Base-by-base conservation (phyloP, 768 basidiomycete genomes). In the Sistotremastrum niveocremeum region DNA sequence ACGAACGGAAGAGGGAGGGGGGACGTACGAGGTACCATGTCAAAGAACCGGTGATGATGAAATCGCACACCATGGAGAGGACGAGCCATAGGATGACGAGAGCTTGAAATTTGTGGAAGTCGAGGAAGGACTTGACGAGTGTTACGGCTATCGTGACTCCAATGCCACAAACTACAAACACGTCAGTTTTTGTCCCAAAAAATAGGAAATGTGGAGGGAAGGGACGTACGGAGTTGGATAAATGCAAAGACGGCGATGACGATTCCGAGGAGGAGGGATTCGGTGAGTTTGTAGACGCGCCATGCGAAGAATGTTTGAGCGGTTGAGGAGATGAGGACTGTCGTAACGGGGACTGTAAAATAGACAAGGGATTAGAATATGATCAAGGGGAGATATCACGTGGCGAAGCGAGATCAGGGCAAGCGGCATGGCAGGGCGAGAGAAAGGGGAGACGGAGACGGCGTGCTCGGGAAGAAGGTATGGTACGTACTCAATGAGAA, bases 291-390 rank as follows among this genome's bases (percentile, higher is more conserved):
- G 29, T 59, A 63, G 12, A 69, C 63, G 28, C 67, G 58, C 65
- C 65, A 68, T 4, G 69, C 68, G 40, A 71, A 72, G 52, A 74
- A 76, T 4, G 67, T 48, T 44, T 74, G 72, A 5, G 72, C 71
- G 8, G 65, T 51, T 4, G 61, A 49, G 1, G 67, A 69, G 33
- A 69, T 69, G 45, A 74, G 20, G 20, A 20, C 20, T 20, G 20
- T 20, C 20, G 20, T 20, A 2, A 20, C 20, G 20, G 20, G 20
- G 20, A 20, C 20, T 20, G 20, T 20, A 20, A 20, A 20, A 20
- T 2, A 20, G 20, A 20, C 20, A 20, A 20, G 20, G 20, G 20
- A 20, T 20, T 20, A 20, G 20, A 20, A 20, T 20, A n/a, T n/a
- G n/a, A n/a, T n/a, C n/a, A 20, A 20, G 20, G 20, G 20, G 20